Base-by-base conservation (phyloP, 805 yeast genomes). In the Metschnikowia borealis region DNA sequence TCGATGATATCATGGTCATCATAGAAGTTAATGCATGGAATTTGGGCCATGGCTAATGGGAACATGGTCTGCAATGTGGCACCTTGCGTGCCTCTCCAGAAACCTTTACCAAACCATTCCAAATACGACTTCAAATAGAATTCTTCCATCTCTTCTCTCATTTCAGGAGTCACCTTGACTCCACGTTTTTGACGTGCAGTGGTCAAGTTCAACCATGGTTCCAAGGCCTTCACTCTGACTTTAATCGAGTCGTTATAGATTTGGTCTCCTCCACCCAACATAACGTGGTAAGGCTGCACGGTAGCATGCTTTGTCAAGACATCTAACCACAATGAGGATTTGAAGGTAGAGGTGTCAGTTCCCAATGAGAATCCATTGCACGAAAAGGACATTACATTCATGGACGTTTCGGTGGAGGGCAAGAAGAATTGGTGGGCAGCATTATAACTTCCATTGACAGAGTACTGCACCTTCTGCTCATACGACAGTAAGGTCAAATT, bases 241-340 rank as follows among this genome's bases (percentile, higher is more conserved):
- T 85, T 87, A 57, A 92, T 82, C 1, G 89, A 76, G 68, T 92
- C 99, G 47, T 91, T 83, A 65, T 92, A 92, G 46, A 92, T 78
- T 69, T 92, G 99, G 68, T 92, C 99, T 32, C 99, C 99, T 47
- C 98, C 98, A 29, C 98, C 98, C 29, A 94, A 73, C 96, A 92
- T 91, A 4, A 89, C 97, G 65, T 92, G 97, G 68, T 89, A 89
- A 37, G 79, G 80, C 37, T 75, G 71, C 6, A 66, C 58, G 2
- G 52, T 47, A 15, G 71, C 65, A 62, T 92, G 97, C 52, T 81
- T 80, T 26, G 77, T 72, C 58, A 91, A 60, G 3, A 92, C 95
- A 62, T 94, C 97, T 37, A 72, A 75, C 98, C 98, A 92, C 55
- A 94, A 67, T 2, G 88, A 84, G 7, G 91, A 88, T 52, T 83